These are phyloP conservation scores for Sporopachydermia lactativora DNA, from an alignment of 805 yeast species.

Conservation along the genomic window DNA sequence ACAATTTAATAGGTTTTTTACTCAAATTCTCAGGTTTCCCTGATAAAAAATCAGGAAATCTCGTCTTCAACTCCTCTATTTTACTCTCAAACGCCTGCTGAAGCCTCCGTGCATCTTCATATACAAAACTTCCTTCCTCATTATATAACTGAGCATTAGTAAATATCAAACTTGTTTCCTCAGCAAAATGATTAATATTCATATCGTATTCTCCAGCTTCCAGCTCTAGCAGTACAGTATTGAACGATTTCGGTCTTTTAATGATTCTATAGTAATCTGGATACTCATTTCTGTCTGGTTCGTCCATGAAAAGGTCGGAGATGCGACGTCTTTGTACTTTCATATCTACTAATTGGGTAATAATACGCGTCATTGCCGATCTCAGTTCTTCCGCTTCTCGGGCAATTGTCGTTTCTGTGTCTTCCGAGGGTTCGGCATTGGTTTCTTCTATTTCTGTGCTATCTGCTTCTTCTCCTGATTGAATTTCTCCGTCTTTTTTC, in stretches of 20 bases:
- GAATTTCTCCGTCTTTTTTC: conserved; percentile 10
- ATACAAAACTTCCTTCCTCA: conserved; percentile 56
- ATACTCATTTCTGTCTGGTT: conserved; percentile 52
- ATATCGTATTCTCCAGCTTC: conserved; percentile 34
- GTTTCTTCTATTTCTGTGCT: neutral
- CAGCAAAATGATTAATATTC: conserved; percentile 43
- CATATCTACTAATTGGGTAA: conserved; percentile 29
- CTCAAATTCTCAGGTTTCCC: neutral
- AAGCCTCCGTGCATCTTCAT: conserved; percentile 54
- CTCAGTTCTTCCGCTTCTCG: conserved; percentile 1
- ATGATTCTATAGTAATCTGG: conserved; percentile 75
- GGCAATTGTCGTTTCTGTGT: conserved; percentile 4
- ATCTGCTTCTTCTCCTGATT: conserved; percentile 2
- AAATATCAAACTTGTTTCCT: conserved; percentile 51
- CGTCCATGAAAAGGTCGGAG: conserved; percentile 61
- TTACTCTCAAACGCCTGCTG: conserved; percentile 33
- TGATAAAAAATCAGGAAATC: conserved; percentile 3
- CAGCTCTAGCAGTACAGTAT: conserved; percentile 38
- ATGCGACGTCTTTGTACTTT: conserved; percentile 35
- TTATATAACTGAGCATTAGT: conserved; percentile 69
- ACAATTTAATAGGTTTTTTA: neutral
- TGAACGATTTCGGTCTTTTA: conserved; percentile 60
- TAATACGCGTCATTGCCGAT: conserved; percentile 6
- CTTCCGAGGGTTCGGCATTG: neutral
- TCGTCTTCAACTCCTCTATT: conserved; percentile 18